Conservation (phyloP, 768 basidiomycete species). For the Exsudoporus frostii region DNA sequence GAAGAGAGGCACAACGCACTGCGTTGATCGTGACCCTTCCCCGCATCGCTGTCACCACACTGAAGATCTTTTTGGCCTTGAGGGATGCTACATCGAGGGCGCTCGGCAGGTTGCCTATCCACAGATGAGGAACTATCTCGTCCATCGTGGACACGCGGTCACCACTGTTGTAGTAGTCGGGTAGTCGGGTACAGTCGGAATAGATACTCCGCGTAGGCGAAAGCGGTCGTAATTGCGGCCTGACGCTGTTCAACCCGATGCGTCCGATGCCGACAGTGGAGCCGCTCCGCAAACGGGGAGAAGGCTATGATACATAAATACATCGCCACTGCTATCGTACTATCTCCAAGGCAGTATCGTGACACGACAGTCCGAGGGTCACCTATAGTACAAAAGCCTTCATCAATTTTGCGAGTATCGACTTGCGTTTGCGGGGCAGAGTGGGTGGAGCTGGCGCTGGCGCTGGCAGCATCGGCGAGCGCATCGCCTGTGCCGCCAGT, state of each 20-base stretch:
- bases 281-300: not conserved
- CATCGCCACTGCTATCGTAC: not conserved
- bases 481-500: not conserved
- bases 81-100: constrained; percentile 62
- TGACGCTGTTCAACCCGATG: not conserved
- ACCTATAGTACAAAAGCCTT: constrained; percentile 3
- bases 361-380: not conserved
- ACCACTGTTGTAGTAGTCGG: not conserved
- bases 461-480: not conserved
- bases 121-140: constrained; percentile 73
- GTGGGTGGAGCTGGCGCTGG: not conserved
- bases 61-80: constrained; percentile 68
- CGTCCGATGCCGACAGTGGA: not conserved
- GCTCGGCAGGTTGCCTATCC: constrained; percentile 80
- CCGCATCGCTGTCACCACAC: constrained; percentile 71
- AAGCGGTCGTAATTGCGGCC: constrained; percentile 1
- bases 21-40: constrained; percentile 64
- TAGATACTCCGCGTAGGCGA: not conserved
- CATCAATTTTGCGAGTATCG: constrained; percentile 9
- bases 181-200: not conserved
- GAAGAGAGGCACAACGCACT: constrained; percentile 34
- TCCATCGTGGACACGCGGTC: constrained; percentile 48
- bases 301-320: not conserved
- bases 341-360: not conserved
- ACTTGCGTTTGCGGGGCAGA: constrained; percentile 9